These are phyloP conservation scores for Myxozyma monticola DNA, from an alignment of 805 yeast species.

Conservation along the genomic window DNA sequence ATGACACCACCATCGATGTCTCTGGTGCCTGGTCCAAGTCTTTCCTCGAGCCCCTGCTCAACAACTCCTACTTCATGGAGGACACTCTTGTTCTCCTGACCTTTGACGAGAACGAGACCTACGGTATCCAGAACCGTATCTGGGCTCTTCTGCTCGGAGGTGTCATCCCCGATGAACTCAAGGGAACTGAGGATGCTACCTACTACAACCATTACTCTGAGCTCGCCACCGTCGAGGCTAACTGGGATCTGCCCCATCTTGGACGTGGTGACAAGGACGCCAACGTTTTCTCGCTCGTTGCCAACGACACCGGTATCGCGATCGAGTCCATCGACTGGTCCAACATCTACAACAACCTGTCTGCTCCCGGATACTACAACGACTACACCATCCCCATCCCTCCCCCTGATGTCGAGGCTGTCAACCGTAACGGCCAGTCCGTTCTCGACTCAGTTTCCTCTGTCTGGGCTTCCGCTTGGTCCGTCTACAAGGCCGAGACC, in stretches of 20 bases:
- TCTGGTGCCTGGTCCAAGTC: slow-evolving; percentile 50
- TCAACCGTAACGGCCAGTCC: slow-evolving; percentile 41
- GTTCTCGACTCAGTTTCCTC: slow-evolving; percentile 40
- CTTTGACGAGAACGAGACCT: slow-evolving; percentile 52
- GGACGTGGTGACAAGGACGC: slow-evolving; percentile 55
- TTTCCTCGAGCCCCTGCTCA: slow-evolving; percentile 48
- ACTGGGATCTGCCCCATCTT: slow-evolving; percentile 51
- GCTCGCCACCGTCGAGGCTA: slow-evolving; percentile 51
- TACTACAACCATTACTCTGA: slow-evolving; percentile 56
- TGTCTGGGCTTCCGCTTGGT: slow-evolving; percentile 39
- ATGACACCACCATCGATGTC: slow-evolving; percentile 48
- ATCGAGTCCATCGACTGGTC: slow-evolving; percentile 14
- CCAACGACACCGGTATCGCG: slow-evolving; percentile 38
- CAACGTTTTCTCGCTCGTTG: slow-evolving; percentile 49
- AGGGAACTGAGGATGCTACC: slow-evolving; percentile 49
- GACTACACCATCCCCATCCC: slow-evolving; percentile 35
- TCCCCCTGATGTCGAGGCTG: slow-evolving; percentile 43
- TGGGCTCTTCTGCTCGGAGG: slow-evolving; percentile 52
- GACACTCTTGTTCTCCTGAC: slow-evolving; percentile 50
- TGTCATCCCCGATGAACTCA: slow-evolving; percentile 44
- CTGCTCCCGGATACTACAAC: slow-evolving; percentile 29
- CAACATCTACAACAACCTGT: slow-evolving; percentile 23
- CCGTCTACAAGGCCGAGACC: slow-evolving; percentile 10
- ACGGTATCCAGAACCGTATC: slow-evolving; percentile 48
- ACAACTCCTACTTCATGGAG: slow-evolving; percentile 50